A percentile compares a stretch with the other conserved stretches of the same genome.
phyloP scores from a whole-genome alignment of 1,284 basidiomycete genomes.

The Tilletia walkeri region DNA sequence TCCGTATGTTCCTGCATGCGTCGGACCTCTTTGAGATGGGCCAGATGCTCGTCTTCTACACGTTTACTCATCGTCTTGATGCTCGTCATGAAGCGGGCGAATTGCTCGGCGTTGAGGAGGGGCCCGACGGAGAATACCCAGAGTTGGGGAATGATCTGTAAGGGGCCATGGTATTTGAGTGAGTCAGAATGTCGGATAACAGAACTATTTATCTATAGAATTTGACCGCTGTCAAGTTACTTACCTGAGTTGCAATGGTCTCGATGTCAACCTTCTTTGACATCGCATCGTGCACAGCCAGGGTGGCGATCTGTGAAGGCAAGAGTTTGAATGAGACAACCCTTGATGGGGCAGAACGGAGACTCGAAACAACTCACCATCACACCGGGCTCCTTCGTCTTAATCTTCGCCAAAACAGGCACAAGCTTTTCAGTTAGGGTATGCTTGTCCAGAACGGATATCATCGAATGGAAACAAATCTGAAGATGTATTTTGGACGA shows the following conservation, averaged over 20 bases:
- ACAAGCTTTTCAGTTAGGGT: constrained; percentile 93
- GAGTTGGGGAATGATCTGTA: constrained; percentile 46
- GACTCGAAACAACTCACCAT: constrained; percentile 38
- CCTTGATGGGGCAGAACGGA: not conserved
- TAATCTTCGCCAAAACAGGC: constrained; percentile 86
- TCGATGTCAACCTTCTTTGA: constrained; percentile 90
- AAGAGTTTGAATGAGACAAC: not conserved
- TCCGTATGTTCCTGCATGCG: constrained; percentile 48
- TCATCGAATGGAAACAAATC: constrained; percentile 83
- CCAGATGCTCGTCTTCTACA: constrained; percentile 71
- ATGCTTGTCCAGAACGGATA: constrained; percentile 82
- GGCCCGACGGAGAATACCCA: constrained; percentile 50
- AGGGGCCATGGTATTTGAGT: not conserved
- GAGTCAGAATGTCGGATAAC: too few species aligned
- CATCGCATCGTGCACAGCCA: constrained; percentile 94
- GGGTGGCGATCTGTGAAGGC: constrained; percentile 65
- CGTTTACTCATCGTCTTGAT: constrained; percentile 65
- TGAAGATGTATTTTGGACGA: not conserved
- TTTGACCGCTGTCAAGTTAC: constrained; percentile 94
- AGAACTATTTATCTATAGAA: not conserved
- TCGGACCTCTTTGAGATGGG: constrained; percentile 34
- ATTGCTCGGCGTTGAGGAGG: constrained; percentile 82
- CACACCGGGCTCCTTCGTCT: constrained; percentile 69
- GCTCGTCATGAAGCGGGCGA: constrained; percentile 62
- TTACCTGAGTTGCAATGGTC: constrained; percentile 73